Evolutionary conservation across 176 grass and related monocot species (phyloP).

Genomic region (Musa beccarii): DNA sequence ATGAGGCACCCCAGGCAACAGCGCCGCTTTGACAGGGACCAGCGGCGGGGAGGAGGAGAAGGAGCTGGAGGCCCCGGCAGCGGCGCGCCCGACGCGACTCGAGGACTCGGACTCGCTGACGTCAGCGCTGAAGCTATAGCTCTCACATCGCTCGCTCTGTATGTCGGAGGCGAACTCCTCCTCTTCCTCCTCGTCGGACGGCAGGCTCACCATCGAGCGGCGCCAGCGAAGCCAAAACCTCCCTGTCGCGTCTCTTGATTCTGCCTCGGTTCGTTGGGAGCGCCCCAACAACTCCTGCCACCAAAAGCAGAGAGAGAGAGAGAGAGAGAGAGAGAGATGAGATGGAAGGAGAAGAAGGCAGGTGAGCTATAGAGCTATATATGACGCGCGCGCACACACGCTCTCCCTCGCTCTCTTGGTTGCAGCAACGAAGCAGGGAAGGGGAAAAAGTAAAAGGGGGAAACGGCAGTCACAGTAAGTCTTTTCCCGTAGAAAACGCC

Average conservation of each 20-base stretch:
- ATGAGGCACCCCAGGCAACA: slow-evolving; percentile 8
- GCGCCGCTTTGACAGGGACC: slow-evolving; percentile 19
- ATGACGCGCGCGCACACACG: not conserved
- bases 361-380: not conserved
- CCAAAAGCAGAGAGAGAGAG: not conserved
- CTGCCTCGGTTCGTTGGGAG: not conserved
- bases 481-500: not conserved
- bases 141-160: slow-evolving; percentile 41
- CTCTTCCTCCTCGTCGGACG: slow-evolving; percentile 51
- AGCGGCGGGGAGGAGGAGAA: slow-evolving; percentile 42
- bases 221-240: not conserved
- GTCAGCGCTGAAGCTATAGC: slow-evolving; percentile 92
- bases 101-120: slow-evolving; percentile 92
- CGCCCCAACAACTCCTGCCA: too few species aligned
- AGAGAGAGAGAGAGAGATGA: not conserved
- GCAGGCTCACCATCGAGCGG: slow-evolving; percentile 54
- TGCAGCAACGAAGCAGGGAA: not conserved
- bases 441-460: too few species aligned
- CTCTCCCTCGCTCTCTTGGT: not conserved
- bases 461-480: too few species aligned
- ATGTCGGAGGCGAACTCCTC: slow-evolving; percentile 59
- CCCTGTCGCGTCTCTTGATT: not conserved
- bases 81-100: slow-evolving; percentile 12
- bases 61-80: slow-evolving; percentile 42
- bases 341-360: not conserved